Evolutionary conservation across 108 stramenopile genomes (phyloP), one percentile per base, ranked within the genome.

Genomic region (Cyclotella distinguenda): DNA sequence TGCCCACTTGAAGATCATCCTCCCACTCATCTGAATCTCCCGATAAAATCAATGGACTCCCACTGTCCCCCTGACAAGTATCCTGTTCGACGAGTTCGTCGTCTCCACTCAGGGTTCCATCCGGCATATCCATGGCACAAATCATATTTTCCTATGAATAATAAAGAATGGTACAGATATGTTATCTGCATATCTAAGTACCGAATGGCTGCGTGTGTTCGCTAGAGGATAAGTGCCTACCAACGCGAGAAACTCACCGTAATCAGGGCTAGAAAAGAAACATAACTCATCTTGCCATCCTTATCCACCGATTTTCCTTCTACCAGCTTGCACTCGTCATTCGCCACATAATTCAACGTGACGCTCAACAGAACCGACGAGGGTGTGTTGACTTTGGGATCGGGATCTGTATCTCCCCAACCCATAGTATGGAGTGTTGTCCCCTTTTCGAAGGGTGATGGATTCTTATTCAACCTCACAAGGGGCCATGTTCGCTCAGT

Each of bases 401-500:
- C 68, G 18, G 68, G 33, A 60, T 74, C 38, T 1, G 79, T 72
- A 53, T 75, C 82, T 13, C 88, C 88, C 73, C 78, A 89, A 0
- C 88, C 88, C 44, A 86, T 52, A 0, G 75, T 70, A 3, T 64
- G 71, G 45, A 88, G 32, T 32, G 47, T 47, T 21, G 80, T 40
- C 11, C 43, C 64, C 34, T 0, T 26, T 7, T 6, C 15, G 0
- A 7, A 28, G 0, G 86, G 86, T 11, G 78, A 25, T 3, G 70
- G 60, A 67, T 85, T 57, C 18, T 45, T 22, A 50, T 87, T 87
- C 53, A 87, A 54, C n/a, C 13, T 63, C 16, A 81, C 50, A 13
- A 62, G 7, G 12, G 66, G 60, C 4, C 13, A 38, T 3, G 11
- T 19, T 18, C 60, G 44, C 25, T 58, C 23, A 18, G 42, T 43